Evolutionary conservation across 1,139 yeast species (phyloP), one percentile per base, ranked within the genome.

Genomic region (Sugiyamaella novakii): DNA sequence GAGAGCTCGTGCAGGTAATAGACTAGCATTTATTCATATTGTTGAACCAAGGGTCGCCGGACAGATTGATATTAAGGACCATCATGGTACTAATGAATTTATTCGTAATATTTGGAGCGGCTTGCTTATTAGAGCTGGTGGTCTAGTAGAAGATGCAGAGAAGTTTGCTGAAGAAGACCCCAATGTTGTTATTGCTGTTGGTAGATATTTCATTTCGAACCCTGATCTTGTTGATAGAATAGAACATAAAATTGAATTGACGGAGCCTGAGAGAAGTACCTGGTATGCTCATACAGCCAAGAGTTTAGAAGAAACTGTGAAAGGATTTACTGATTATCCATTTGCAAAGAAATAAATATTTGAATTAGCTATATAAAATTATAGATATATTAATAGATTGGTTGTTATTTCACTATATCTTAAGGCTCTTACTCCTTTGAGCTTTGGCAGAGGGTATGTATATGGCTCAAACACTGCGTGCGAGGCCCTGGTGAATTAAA

Each of bases 1-100:
- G 39, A 59, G 64, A 11, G 65, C 57, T 4, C 50, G 54, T 14
- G 63, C 56, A 2, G 62, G 61, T 12, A 62, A 58, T 29, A 50
- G 54, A 17, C 55, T 77, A 21, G 82, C 83, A 2, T 81, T 72
- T 61, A 51, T 81, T 14, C 79, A 79, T 47, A 46, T 79, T 37
- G 77, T 79, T 18, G 85, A 81, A 58, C 78, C 80, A 46, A 64
- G 63, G 46, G 64, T 53, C 15, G 47, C 48, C 11, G 63, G 59
- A n/a, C 30, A 35, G 10, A 12, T 28, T 11, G 55, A 53, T 37
- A 45, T 40, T 14, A 52, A 42, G 51, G 71, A 75, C 34, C 77
- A 77, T 46, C 66, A 34, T 25, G 48, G 44, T 8, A 12, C 29
- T 12, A 43, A 43, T 25, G 39, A 35, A 18, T 43, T 43, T 28